phyloP scores from a whole-genome alignment of 2,329 filamentous ascomycete genomes.

The Aspergillus sclerotialis region DNA sequence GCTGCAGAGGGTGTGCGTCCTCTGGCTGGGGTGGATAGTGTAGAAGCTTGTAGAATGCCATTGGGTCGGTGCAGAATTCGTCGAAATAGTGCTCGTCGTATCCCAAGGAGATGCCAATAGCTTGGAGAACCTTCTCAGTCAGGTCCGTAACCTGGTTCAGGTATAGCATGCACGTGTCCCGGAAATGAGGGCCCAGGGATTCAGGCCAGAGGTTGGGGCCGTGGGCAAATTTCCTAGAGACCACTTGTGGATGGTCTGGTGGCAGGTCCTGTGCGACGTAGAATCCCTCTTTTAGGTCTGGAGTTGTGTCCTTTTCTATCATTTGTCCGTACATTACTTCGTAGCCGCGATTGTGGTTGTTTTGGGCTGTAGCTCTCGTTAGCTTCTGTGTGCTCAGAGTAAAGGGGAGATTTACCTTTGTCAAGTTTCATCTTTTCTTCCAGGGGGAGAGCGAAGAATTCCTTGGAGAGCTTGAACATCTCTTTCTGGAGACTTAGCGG shows the following conservation, averaged over 20 bases:
- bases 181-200: constrained; percentile 6
- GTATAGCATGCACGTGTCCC: constrained; percentile 2
- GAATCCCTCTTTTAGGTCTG: constrained; percentile 24
- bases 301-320: constrained; percentile 15
- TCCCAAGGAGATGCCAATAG: constrained; percentile 8
- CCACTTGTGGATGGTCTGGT: constrained; percentile 9
- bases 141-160: constrained; percentile 12
- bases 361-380: constrained; percentile 1
- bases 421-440: constrained; percentile 20
- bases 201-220: constrained; percentile 13
- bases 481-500: constrained; percentile 33
- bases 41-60: constrained; percentile 18
- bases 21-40: constrained; percentile 22
- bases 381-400: not conserved
- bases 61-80: constrained; percentile 17
- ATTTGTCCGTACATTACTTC: constrained; percentile 19
- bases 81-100: constrained; percentile 13
- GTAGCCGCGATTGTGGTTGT: constrained; percentile 14
- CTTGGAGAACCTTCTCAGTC: constrained; percentile 11
- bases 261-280: constrained; percentile 17
- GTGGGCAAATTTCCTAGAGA: constrained; percentile 11
- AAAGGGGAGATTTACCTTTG: constrained; percentile 9
- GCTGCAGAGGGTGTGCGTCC: constrained; percentile 9
- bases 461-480: constrained; percentile 36
- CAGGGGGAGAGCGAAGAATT: constrained; percentile 41